A percentile compares a stretch with the other conserved stretches of the same genome.
Conservation (phyloP, 1,284 basidiomycete species). For the Papiliotrema terrestris region DNA sequence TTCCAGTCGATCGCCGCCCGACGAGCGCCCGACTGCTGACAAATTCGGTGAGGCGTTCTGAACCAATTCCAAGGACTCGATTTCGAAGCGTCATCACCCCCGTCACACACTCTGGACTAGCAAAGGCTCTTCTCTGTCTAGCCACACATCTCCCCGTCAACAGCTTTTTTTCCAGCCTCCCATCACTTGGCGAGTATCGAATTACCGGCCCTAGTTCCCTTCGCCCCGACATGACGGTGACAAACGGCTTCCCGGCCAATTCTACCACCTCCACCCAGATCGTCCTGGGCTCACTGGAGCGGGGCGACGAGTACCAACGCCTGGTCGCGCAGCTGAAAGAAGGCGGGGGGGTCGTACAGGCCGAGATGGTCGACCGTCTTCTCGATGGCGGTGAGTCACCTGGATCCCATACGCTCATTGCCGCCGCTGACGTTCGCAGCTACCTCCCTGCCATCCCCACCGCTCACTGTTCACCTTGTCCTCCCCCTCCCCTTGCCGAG, state of each 20-base stretch:
- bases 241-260: neutral
- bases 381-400: constrained; percentile 43
- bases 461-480: constrained; percentile 43
- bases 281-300: constrained; percentile 46
- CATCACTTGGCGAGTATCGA: too few species aligned
- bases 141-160: too few species aligned
- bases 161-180: too few species aligned
- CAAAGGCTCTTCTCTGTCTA: too few species aligned
- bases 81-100: too few species aligned
- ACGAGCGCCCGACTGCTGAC: too few species aligned
- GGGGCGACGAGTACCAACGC: constrained; percentile 44
- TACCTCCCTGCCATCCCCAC: constrained; percentile 38
- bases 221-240: neutral
- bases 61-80: too few species aligned
- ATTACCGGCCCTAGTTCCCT: neutral
- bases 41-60: too few species aligned
- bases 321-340: constrained; percentile 33
- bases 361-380: constrained; percentile 49
- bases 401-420: neutral
- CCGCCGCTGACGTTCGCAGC: constrained; percentile 23
- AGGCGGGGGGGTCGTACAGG: constrained; percentile 28
- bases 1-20: too few species aligned
- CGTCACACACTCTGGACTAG: too few species aligned
- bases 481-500: constrained; percentile 42
- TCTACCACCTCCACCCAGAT: constrained; percentile 22